Conservation (phyloP, 495 filamentous ascomycete species). For the Rostrohypoxylon terebratum region DNA sequence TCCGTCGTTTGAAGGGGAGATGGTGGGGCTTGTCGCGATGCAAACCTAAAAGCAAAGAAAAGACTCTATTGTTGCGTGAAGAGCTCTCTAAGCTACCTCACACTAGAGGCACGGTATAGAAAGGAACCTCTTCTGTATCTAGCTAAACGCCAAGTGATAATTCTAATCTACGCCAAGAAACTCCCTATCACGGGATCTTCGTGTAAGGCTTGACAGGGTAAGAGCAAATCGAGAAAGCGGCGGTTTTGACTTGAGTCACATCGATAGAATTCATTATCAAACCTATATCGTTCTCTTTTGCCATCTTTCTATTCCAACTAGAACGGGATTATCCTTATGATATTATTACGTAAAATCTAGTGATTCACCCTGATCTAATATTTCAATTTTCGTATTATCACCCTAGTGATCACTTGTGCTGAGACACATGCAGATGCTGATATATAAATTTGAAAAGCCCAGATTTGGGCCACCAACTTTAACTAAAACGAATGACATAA, state of each 20-base stretch:
- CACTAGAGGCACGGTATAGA: too few relatives aligned
- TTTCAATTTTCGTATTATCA: background rate
- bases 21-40: too few relatives aligned
- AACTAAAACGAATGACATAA: slow-evolving; percentile 1
- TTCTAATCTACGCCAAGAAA: background rate
- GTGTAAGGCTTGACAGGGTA: too few relatives aligned
- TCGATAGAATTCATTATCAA: too few relatives aligned
- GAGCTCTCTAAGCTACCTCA: too few relatives aligned
- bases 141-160: too few relatives aligned
- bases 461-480: background rate
- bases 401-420: background rate
- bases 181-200: background rate
- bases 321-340: background rate
- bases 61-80: too few relatives aligned
- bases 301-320: background rate
- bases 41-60: too few relatives aligned
- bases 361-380: background rate
- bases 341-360: background rate
- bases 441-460: background rate
- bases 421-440: background rate
- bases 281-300: background rate
- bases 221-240: background rate
- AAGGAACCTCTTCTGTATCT: too few relatives aligned
- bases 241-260: too few relatives aligned
- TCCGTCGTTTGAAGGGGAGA: too few relatives aligned